Conservation (phyloP, 495 filamentous ascomycete genomes). For the Oidiodendron maius region DNA sequence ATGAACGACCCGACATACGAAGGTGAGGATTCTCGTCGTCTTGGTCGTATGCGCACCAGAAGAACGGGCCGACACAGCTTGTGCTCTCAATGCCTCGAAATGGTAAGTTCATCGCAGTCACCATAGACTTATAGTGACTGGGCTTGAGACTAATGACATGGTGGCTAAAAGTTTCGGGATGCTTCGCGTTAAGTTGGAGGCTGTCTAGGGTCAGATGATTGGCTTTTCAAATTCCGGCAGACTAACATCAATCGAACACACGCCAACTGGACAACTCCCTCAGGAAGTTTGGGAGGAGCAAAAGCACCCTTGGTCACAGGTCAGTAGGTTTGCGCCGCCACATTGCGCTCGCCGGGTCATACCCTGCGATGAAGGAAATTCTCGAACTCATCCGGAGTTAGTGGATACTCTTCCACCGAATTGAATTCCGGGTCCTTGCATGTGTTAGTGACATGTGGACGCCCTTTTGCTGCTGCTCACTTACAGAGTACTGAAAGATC, state of each 20-base stretch:
- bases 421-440: slow-evolving; percentile 35
- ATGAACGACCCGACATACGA: slow-evolving; percentile 27
- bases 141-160: slow-evolving; percentile 36
- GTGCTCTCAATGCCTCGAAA: slow-evolving; percentile 44
- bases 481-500: slow-evolving; percentile 49
- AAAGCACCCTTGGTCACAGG: slow-evolving; percentile 37
- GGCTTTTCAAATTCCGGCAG: not conserved
- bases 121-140: slow-evolving; percentile 35
- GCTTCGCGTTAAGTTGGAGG: slow-evolving; percentile 42
- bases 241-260: slow-evolving; percentile 46
- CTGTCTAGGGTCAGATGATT: slow-evolving; percentile 25
- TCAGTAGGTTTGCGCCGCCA: slow-evolving; percentile 3
- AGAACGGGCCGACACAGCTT: slow-evolving; percentile 48
- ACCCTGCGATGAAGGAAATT: slow-evolving; percentile 46
- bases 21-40: slow-evolving; percentile 44
- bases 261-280: slow-evolving; percentile 33
- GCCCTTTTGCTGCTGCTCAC: slow-evolving; percentile 11
- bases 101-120: slow-evolving; percentile 38
- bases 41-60: slow-evolving; percentile 47
- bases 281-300: slow-evolving; percentile 31
- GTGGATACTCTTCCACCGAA: slow-evolving; percentile 39
- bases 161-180: slow-evolving; percentile 45
- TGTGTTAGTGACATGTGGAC: slow-evolving; percentile 2
- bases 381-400: slow-evolving; percentile 44
- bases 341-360: no score